Percentiles rank a stretch among this genome's conserved stretches.
Conservation (phyloP, 2,329 filamentous ascomycete genomes). For the Grosmannia serpens region DNA sequence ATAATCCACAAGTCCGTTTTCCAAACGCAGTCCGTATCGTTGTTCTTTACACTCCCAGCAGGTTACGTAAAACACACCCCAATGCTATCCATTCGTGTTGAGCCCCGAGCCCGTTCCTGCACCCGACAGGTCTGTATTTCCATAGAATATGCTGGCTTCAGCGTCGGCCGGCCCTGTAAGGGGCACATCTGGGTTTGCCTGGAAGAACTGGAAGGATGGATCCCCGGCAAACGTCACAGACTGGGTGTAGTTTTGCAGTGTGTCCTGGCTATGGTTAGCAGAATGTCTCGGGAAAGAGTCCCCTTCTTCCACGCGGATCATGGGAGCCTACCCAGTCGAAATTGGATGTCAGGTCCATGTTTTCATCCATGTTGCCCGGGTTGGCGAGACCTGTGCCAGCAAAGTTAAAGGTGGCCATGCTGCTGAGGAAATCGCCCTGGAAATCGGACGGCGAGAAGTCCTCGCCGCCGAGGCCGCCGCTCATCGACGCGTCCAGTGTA, state of each 20-base stretch:
- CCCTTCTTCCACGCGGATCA: not conserved
- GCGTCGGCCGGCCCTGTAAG: not conserved
- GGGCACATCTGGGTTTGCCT: constrained; percentile 1
- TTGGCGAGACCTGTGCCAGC: constrained; percentile 28
- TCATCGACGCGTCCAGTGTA: constrained; percentile 29
- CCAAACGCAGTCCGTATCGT: not conserved
- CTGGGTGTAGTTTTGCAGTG: constrained; percentile 47
- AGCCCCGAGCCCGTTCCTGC: not conserved
- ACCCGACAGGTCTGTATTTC: not conserved
- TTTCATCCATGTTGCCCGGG: constrained; percentile 12
- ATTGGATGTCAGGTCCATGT: constrained; percentile 35
- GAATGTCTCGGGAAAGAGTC: no score
- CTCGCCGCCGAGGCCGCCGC: constrained; percentile 14
- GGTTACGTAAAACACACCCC: not conserved
- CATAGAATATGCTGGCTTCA: not conserved
- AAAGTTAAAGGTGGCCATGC: constrained; percentile 27
- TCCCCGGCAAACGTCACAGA: constrained; percentile 41
- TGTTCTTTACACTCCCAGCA: not conserved
- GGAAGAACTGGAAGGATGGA: constrained; percentile 40
- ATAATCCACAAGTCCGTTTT: not conserved
- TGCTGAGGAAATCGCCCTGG: constrained; percentile 18
- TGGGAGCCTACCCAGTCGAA: constrained; percentile 45
- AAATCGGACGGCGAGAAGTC: constrained; percentile 23
- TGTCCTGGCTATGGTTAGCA: constrained; percentile 26
- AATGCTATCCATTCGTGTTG: not conserved